Evolutionary conservation across 345 rosid genomes (phyloP).

Genomic region (Pelargonium nanum): DNA sequence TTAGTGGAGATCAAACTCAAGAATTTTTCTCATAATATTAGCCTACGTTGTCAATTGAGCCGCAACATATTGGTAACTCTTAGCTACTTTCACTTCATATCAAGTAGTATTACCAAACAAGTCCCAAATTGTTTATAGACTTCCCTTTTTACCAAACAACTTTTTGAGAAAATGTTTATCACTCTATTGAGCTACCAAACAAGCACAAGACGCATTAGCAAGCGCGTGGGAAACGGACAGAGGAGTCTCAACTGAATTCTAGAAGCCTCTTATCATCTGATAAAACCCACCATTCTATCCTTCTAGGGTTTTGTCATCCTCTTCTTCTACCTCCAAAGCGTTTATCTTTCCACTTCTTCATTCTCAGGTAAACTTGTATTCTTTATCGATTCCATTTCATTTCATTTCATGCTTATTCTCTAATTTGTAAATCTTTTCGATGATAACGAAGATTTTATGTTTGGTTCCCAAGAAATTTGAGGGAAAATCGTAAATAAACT

Average conservation of each 20-base stretch:
- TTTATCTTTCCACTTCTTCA: background rate
- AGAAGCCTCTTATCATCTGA: slow-evolving; percentile 1
- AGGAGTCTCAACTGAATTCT: background rate
- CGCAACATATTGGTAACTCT: no score
- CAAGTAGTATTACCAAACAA: no score
- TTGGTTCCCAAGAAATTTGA: background rate
- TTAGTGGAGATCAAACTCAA: no score
- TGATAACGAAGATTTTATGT: background rate
- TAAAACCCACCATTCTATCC: background rate
- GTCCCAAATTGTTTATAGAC: no score
- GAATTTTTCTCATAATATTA: no score
- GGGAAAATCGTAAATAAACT: background rate
- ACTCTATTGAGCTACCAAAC: no score
- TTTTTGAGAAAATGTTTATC: no score
- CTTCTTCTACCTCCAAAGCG: background rate
- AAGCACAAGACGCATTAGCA: background rate
- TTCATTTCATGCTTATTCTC: background rate
- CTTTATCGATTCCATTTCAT: background rate
- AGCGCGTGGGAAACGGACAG: background rate
- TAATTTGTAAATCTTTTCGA: background rate
- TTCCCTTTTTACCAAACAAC: no score
- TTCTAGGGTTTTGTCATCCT: background rate
- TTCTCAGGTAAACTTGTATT: background rate
- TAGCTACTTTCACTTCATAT: no score
- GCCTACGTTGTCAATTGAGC: no score